A percentile compares a stretch with the other conserved stretches of the same genome.
Evolutionary conservation across 768 basidiomycete genomes (phyloP).

Genomic region (Russula sp.): DNA sequence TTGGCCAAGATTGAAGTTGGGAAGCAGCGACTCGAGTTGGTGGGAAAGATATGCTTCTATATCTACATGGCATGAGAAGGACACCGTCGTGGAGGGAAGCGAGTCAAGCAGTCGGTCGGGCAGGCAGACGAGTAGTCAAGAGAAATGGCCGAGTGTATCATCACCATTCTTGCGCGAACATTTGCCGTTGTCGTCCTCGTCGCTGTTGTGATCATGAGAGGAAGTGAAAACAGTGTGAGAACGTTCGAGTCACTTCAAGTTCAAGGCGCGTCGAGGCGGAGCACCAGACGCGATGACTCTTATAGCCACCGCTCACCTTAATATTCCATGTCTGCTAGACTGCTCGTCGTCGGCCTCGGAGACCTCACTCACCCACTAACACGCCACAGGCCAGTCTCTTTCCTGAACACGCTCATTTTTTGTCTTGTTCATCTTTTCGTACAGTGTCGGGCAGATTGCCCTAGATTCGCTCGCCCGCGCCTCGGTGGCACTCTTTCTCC

Average conservation of each 20-base stretch:
- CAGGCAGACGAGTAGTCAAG: slow-evolving; percentile 59
- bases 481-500: slow-evolving; percentile 53
- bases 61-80: slow-evolving; percentile 71
- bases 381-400: slow-evolving; percentile 63
- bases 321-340: too few species aligned
- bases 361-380: slow-evolving; percentile 67
- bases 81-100: slow-evolving; percentile 67
- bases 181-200: too few species aligned
- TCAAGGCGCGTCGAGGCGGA: too few species aligned
- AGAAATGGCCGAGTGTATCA: too few species aligned
- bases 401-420: neutral
- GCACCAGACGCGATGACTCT: too few species aligned
- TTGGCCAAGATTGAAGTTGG: too few species aligned
- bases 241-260: too few species aligned
- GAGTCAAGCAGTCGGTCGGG: slow-evolving; percentile 56
- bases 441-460: slow-evolving; percentile 72
- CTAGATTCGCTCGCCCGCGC: slow-evolving; percentile 62
- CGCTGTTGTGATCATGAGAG: too few species aligned
- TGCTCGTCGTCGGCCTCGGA: slow-evolving; percentile 71
- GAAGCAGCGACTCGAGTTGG: slow-evolving; percentile 53
- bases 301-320: too few species aligned
- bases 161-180: too few species aligned
- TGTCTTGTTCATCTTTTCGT: slow-evolving; percentile 2
- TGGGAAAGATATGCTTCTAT: slow-evolving; percentile 59
- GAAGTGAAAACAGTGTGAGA: too few species aligned